Evolutionary conservation across 768 basidiomycete species (phyloP), one percentile per base, ranked within the genome.

Genomic region (Paxillus rubicundulus): DNA sequence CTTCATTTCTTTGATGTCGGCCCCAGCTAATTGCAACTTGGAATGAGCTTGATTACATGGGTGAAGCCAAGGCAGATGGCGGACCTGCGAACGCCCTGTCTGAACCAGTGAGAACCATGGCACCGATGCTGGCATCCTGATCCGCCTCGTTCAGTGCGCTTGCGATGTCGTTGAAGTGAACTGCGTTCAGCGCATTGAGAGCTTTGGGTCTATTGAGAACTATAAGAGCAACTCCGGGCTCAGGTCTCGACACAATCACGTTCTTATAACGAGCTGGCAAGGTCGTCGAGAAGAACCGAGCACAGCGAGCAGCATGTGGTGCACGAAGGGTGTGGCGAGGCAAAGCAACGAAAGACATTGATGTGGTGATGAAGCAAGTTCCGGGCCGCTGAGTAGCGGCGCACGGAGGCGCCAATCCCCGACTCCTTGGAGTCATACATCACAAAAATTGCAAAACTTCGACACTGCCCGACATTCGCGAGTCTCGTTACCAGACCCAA

Each of bases 1-100:
- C 72, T 93, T 94, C 95, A 98, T 98, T 73, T 98, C 95, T 74
- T 97, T 98, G 73, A 99, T 98, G 71, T 99, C 96, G 20, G 96
- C 96, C 3, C 96, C 94, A 61, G 94, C 94, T 93, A 49, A 58
- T 14, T 39, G 41, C 33, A 33, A 20, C 13, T 28, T 50, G 21
- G 21, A 54, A 37, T 17, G 9, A 18, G 41, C 38, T 50, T 39
- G 30, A 43, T 38, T 18, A 17, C 41, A 28, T 4, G 12, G 33
- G 17, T 32, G n/a, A 16, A 33, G 4, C 37, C 2, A 47, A 32
- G 39, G 40, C 14, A 34, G 9, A 18, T 12, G 39, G 57, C 86
- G 54, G 62, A 87, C 93, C 93, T 52, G 96, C 96, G 67, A 99
- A 99, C 3, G 92, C 95, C 70, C 79, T 87, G 56, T 91, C 90